A percentile compares a stretch with the other conserved stretches of the same genome.
These are phyloP conservation scores for Sarocladiaceae sp. DNA, from an alignment of 2,329 filamentous ascomycete genomes.

Conservation along the genomic window DNA sequence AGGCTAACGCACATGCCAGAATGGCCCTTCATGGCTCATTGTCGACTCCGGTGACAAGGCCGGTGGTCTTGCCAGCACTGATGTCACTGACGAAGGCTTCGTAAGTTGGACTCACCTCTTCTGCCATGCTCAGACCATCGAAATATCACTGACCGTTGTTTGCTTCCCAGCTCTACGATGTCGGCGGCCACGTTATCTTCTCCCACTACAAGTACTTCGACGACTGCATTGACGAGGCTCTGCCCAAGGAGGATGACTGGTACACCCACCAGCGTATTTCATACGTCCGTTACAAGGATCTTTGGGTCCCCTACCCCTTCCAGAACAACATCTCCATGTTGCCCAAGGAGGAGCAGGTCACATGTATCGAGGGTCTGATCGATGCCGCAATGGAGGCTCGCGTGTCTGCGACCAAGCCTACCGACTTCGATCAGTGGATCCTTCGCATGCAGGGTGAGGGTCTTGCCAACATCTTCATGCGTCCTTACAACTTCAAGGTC, in stretches of 20 bases:
- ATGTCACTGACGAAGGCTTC: conserved; percentile 93
- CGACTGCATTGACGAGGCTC: conserved; percentile 95
- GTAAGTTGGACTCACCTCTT: conserved; percentile 55
- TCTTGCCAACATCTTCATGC: conserved; percentile 95
- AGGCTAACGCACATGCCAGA: conserved; percentile 46
- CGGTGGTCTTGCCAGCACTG: conserved; percentile 92
- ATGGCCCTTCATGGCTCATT: conserved; percentile 93
- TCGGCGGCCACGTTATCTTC: conserved; percentile 97
- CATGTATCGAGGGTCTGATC: conserved; percentile 91
- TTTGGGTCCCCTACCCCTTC: conserved; percentile 99
- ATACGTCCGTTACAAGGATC: conserved; percentile 92
- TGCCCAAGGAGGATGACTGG: conserved; percentile 93
- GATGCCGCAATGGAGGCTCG: conserved; percentile 86
- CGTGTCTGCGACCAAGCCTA: conserved; percentile 85
- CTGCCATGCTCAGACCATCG: background rate
- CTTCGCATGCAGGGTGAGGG: conserved; percentile 85
- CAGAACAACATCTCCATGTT: conserved; percentile 99
- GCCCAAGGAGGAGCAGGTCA: conserved; percentile 94
- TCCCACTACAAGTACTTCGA: conserved; percentile 99
- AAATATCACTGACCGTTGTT: conserved; percentile 15
- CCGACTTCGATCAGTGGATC: conserved; percentile 98
- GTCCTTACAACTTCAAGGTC: conserved; percentile 99
- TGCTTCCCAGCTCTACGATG: conserved; percentile 79
- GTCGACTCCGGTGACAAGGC: conserved; percentile 88
- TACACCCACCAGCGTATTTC: conserved; percentile 97